Base-by-base conservation (phyloP, 495 filamentous ascomycete species). In the Aspergillus olivimuriae region DNA sequence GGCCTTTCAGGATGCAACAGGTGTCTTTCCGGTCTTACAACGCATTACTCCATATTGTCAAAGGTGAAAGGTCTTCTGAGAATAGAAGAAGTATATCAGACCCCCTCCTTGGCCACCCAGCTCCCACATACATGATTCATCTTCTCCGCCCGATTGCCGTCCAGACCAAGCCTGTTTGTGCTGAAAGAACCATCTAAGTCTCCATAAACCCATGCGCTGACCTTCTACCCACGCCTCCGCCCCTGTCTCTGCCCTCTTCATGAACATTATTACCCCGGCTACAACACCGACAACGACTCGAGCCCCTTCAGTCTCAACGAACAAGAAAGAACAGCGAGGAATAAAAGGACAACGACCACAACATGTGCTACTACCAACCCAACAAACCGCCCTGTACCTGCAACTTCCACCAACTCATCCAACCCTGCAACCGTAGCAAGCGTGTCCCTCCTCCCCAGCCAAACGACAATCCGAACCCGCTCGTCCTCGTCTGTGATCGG, bases 341-440 rank as follows among this genome's bases (percentile, higher is more conserved):
- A 19, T 35, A 32, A 32, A 22, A 2, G n/a, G n/a, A n/a, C n/a
- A n/a, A n/a, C n/a, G n/a, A n/a, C n/a, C n/a, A n/a, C n/a, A 50
- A 48, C 43, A 52, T 51, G 50, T 53, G 49, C 41, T 53, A 32
- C 41, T 57, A 54, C 48, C 26, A 48, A 36, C 50, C 48, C 48
- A 57, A 53, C 48, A 45, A 41, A 21, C 44, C 41, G 1, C 40
- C 33, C 41, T 59, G 47, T 44, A 56, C 45, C 50, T 53, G 55
- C 43, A 16, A 41, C 32, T 53, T 51, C 47, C 35, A 39, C 38
- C 50, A 51, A 56, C 48, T 63, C 43, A 19, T 53, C 57, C 52
- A 60, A 45, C 44, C 58, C 22, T 48, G 56, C 26, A 20, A 44
- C 46, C 4, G 36, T 34, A 30, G 40, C 48, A 18, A 46, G n/a